A percentile compares a stretch with the other conserved stretches of the same genome.
These are phyloP conservation scores for Neostapfia colusana DNA, from an alignment of 176 grass and related monocot genomes.

Conservation along the genomic window DNA sequence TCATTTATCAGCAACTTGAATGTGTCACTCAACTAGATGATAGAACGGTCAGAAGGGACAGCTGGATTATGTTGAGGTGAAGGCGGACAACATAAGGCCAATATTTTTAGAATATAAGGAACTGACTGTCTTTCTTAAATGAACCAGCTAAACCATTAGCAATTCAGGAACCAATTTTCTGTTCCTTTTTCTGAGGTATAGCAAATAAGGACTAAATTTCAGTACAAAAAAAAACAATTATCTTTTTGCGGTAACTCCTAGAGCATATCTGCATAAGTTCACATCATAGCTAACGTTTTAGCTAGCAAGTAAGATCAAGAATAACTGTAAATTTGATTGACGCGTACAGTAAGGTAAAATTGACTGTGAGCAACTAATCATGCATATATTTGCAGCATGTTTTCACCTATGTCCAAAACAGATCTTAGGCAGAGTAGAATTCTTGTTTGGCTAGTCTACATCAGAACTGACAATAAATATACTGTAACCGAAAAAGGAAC, in stretches of 20 bases:
- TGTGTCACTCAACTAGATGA: slow-evolving; percentile 81
- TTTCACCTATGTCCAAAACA: background rate
- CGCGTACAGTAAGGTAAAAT: slow-evolving; percentile 1
- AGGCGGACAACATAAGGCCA: slow-evolving; percentile 88
- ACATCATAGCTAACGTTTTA: slow-evolving; percentile 10
- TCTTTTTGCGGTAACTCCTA: background rate
- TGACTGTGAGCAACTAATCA: slow-evolving; percentile 3
- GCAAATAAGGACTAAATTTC: background rate
- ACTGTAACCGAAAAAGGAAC: slow-evolving; percentile 5
- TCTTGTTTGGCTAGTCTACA: slow-evolving; percentile 1
- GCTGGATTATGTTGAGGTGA: slow-evolving; percentile 79
- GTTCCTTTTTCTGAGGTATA: slow-evolving; percentile 3
- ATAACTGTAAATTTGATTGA: background rate
- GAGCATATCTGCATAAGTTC: background rate
- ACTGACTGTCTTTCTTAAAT: slow-evolving; percentile 9
- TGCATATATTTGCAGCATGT: slow-evolving; percentile 8
- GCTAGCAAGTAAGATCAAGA: slow-evolving; percentile 12
- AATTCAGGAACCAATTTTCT: background rate
- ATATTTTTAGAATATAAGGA: slow-evolving; percentile 35
- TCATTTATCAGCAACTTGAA: slow-evolving; percentile 87
- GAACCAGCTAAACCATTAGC: background rate
- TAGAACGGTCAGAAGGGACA: slow-evolving; percentile 50
- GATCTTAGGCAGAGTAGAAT: slow-evolving; percentile 14
- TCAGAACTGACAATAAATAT: slow-evolving; percentile 7
- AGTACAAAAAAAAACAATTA: background rate